Percentiles rank a stretch among this genome's conserved stretches.
These are phyloP conservation scores for Dovyalis caffra DNA, from an alignment of 345 rosid genomes.

Conservation along the genomic window DNA sequence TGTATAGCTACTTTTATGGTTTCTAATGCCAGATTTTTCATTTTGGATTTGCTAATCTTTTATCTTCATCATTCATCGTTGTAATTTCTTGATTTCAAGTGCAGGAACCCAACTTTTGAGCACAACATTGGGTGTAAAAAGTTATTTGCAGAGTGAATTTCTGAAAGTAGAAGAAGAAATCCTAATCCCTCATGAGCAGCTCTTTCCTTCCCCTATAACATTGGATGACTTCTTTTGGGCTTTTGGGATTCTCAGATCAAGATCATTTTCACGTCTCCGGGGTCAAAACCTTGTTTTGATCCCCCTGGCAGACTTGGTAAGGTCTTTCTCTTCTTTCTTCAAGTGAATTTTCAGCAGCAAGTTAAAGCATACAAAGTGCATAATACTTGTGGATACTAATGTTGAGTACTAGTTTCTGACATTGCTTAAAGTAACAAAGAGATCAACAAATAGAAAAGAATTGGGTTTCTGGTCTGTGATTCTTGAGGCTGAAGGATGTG, in stretches of 20 bases:
- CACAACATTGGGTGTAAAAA: conserved; percentile 68
- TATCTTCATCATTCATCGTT: conserved; percentile 10
- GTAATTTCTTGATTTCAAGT: conserved; percentile 16
- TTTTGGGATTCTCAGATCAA: conserved; percentile 79
- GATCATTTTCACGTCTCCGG: conserved; percentile 85
- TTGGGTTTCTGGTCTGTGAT: neutral
- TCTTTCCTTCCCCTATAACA: conserved; percentile 67
- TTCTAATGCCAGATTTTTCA: neutral
- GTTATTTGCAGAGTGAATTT: conserved; percentile 60
- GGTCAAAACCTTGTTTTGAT: conserved; percentile 84
- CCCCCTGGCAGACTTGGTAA: conserved; percentile 91
- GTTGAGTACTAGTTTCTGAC: neutral
- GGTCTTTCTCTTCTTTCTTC: conserved; percentile 11
- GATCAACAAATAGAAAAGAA: neutral
- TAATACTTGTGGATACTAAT: too few relatives aligned
- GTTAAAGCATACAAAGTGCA: neutral
- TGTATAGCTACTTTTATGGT: neutral
- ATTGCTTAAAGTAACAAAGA: neutral
- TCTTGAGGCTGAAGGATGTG: neutral
- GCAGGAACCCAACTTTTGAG: conserved; percentile 78
- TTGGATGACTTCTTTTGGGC: conserved; percentile 82
- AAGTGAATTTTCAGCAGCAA: conserved; percentile 5
- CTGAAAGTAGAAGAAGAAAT: conserved; percentile 62
- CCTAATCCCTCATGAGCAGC: conserved; percentile 48
- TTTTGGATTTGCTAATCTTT: neutral